A percentile compares a stretch with the other conserved stretches of the same genome.
These are phyloP conservation scores for Epichloe baconii DNA, from an alignment of 2,329 filamentous ascomycete genomes.

Conservation along the genomic window DNA sequence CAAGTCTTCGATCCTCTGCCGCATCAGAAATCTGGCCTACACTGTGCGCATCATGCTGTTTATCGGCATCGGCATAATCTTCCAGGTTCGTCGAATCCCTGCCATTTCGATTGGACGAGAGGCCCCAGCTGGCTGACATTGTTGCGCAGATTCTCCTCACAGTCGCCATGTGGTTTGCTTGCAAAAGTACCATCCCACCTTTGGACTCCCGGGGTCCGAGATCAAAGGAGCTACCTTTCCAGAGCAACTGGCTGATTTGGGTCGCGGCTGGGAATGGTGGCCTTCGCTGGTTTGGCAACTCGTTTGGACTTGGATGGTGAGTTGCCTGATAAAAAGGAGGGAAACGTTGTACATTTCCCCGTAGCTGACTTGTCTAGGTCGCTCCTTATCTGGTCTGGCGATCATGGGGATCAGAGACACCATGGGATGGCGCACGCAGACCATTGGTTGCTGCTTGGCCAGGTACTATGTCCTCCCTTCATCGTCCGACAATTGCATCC, in stretches of 20 bases:
- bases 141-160: slow-evolving; percentile 34
- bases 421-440: slow-evolving; percentile 51
- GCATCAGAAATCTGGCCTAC: background rate
- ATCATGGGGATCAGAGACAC: slow-evolving; percentile 47
- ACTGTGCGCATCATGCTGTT: background rate
- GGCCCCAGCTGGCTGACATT: background rate
- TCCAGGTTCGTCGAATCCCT: background rate
- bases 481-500: background rate
- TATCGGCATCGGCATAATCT: background rate
- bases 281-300: slow-evolving; percentile 42
- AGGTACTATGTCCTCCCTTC: slow-evolving; percentile 19
- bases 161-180: slow-evolving; percentile 41
- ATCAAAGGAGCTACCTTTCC: slow-evolving; percentile 19
- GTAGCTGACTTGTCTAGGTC: slow-evolving; percentile 19
- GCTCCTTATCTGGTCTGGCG: slow-evolving; percentile 47
- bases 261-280: slow-evolving; percentile 46
- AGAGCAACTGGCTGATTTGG: slow-evolving; percentile 28
- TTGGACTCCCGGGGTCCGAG: slow-evolving; percentile 27
- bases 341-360: rapidly evolving
- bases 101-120: background rate
- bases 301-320: slow-evolving; percentile 32
- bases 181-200: slow-evolving; percentile 44
- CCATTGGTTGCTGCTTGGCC: slow-evolving; percentile 35
- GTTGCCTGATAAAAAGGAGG: background rate
- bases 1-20: slow-evolving; percentile 6